Conservation (phyloP, 148 eudicot species). For the Selenicereus undatus region DNA sequence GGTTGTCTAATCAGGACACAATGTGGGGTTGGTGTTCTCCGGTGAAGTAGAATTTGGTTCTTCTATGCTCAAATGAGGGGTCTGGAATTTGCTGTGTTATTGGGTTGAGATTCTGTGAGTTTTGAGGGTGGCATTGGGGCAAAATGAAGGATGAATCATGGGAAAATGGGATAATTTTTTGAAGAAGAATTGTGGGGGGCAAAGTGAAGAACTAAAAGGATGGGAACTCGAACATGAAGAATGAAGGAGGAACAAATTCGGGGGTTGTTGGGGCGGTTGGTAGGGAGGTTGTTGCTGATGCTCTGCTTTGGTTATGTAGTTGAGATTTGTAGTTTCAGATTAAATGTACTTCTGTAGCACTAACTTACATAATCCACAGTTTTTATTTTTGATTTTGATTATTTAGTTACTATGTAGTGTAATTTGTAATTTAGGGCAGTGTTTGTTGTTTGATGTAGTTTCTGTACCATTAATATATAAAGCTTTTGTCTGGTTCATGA, state of each 20-base stretch:
- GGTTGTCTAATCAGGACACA: not conserved
- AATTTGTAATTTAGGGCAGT: slow-evolving; percentile 25
- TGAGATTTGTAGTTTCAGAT: slow-evolving; percentile 9
- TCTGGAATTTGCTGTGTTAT: not conserved
- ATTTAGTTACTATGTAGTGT: slow-evolving; percentile 11
- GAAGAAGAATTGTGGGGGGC: not conserved
- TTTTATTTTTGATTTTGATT: not conserved
- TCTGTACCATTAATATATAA: slow-evolving; percentile 10
- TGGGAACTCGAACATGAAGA: not conserved
- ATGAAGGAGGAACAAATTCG: not conserved
- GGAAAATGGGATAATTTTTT: not conserved
- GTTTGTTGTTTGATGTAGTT: slow-evolving; percentile 25
- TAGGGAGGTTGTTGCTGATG: not conserved
- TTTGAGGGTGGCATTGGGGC: not conserved
- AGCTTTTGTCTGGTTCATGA: not conserved
- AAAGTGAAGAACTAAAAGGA: not conserved
- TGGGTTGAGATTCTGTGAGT: not conserved
- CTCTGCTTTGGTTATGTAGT: not conserved
- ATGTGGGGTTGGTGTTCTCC: not conserved
- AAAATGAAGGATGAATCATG: not conserved
- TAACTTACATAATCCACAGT: slow-evolving; percentile 23
- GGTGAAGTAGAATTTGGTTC: not conserved
- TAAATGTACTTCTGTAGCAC: slow-evolving; percentile 13
- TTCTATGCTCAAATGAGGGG: not conserved
- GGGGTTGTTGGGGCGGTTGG: not conserved